These are phyloP conservation scores for Alternaria metachromatica DNA, from an alignment of 2,329 filamentous ascomycete genomes.

Conservation along the genomic window DNA sequence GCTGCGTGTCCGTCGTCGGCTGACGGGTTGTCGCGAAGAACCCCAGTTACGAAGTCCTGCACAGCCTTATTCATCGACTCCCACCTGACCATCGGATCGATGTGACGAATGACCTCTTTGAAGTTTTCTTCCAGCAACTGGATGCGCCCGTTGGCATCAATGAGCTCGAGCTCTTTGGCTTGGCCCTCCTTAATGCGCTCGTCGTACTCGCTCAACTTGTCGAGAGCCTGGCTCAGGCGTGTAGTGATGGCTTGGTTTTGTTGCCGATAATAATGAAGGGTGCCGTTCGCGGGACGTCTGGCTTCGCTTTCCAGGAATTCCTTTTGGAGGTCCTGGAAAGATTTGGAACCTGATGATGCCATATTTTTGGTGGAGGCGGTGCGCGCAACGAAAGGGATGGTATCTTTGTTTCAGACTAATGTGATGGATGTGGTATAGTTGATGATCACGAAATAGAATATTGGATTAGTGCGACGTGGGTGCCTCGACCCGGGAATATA, in stretches of 20 bases:
- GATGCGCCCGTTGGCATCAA: not conserved
- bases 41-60: not conserved
- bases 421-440: not conserved
- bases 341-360: not conserved
- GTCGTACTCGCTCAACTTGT: not conserved
- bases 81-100: not conserved
- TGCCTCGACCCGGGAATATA: not conserved
- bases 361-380: not conserved
- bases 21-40: not conserved
- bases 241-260: not conserved
- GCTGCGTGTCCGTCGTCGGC: not conserved
- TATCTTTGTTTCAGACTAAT: not conserved
- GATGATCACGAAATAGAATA: not conserved
- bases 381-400: not conserved
- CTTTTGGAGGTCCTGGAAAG: not conserved
- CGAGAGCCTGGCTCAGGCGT: not conserved
- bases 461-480: not conserved
- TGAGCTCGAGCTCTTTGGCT: not conserved
- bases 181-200: not conserved
- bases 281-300: not conserved
- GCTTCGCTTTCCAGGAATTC: not conserved
- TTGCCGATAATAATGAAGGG: not conserved
- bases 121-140: not conserved
- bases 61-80: not conserved
- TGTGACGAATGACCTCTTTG: not conserved